A percentile compares a stretch with the other conserved stretches of the same genome.
Conservation (phyloP, 306 rosid species). For the Adenanthera pavonina region DNA sequence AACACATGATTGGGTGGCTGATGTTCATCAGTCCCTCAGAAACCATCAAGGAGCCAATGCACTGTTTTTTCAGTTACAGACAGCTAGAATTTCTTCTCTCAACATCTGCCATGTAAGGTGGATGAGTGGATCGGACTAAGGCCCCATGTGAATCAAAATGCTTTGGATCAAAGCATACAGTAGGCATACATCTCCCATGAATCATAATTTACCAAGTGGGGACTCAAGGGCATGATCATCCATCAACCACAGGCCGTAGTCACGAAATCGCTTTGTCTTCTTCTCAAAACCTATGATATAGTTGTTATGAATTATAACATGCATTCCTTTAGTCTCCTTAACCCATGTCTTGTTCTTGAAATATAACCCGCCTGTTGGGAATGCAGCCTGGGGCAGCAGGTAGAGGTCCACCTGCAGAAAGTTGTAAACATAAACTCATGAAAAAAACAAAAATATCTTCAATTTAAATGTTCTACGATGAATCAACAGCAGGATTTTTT, state of each 20-base stretch:
- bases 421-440: slow-evolving; percentile 8
- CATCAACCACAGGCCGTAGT: slow-evolving; percentile 83
- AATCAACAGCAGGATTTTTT: too few species aligned
- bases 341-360: slow-evolving; percentile 97
- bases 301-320: slow-evolving; percentile 91
- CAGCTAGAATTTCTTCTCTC: slow-evolving; percentile 24
- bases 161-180: slow-evolving; percentile 25
- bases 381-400: slow-evolving; percentile 86
- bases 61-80: slow-evolving; percentile 12
- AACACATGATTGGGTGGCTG: not conserved
- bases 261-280: slow-evolving; percentile 93
- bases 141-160: slow-evolving; percentile 40
- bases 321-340: slow-evolving; percentile 85
- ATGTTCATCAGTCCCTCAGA: not conserved
- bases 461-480: slow-evolving; percentile 12
- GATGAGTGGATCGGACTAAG: slow-evolving; percentile 23
- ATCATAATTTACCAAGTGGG: slow-evolving; percentile 77
- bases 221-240: slow-evolving; percentile 83
- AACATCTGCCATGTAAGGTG: slow-evolving; percentile 30
- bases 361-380: slow-evolving; percentile 94
- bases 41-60: slow-evolving; percentile 30
- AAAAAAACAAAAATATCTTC: slow-evolving; percentile 6
- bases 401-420: slow-evolving; percentile 79
- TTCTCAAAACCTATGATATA: slow-evolving; percentile 92
- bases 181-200: slow-evolving; percentile 13